A percentile compares a stretch with the other conserved stretches of the same genome.
These are phyloP conservation scores for Kurtzmaniella cleridarum DNA, from an alignment of 805 yeast genomes.

Conservation along the genomic window DNA sequence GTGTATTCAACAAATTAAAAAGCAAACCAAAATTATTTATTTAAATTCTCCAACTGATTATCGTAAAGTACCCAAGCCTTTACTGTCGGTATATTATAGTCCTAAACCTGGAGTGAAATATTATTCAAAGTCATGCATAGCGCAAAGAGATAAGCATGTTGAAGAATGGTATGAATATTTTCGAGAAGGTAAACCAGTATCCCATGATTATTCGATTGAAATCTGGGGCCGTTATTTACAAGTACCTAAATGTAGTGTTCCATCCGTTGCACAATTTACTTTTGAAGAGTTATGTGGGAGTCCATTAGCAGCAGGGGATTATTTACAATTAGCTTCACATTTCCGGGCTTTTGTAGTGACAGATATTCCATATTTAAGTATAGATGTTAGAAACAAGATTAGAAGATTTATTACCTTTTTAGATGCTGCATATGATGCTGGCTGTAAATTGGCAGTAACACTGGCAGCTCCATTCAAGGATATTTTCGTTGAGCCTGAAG, in stretches of 20 bases:
- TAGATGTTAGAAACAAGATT: constrained; percentile 74
- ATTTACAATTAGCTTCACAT: constrained; percentile 70
- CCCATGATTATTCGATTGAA: constrained; percentile 25
- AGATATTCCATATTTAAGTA: constrained; percentile 83
- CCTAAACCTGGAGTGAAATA: constrained; percentile 63
- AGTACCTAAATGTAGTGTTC: constrained; percentile 74
- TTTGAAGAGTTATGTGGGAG: constrained; percentile 82
- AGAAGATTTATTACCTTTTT: constrained; percentile 90
- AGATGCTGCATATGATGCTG: constrained; percentile 93
- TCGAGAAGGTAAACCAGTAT: constrained; percentile 24
- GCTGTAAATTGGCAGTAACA: constrained; percentile 83
- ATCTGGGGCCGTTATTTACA: constrained; percentile 86
- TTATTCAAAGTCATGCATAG: constrained; percentile 43
- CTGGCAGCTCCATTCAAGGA: constrained; percentile 81
- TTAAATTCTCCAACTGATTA: constrained; percentile 92
- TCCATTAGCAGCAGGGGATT: constrained; percentile 92
- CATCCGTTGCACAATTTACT: constrained; percentile 83
- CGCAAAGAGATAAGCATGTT: constrained; percentile 56
- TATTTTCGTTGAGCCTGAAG: constrained; percentile 80
- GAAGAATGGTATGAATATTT: constrained; percentile 77
- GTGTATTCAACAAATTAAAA: constrained; percentile 75
- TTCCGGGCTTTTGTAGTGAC: constrained; percentile 82
- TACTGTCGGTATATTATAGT: constrained; percentile 69
- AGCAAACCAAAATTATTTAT: constrained; percentile 68
- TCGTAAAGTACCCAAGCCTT: constrained; percentile 80